Base-by-base conservation (phyloP, 257 asterid genomes). In the Solanum virginianum region DNA sequence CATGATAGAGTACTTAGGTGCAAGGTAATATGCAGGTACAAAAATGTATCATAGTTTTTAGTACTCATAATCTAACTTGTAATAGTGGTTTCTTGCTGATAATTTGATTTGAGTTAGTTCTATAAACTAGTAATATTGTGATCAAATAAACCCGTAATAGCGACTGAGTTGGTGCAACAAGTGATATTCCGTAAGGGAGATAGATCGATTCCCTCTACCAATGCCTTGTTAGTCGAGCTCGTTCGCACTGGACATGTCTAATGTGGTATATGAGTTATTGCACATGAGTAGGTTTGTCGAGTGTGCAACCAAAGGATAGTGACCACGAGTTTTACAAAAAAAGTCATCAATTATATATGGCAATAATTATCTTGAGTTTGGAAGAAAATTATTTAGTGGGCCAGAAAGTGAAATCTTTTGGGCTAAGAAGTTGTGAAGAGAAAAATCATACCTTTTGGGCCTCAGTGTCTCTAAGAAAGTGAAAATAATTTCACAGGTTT, bases 21-120 rank as follows among this genome's bases (percentile, higher is more conserved):
- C 86, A 92, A 94, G 91, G 99, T 94, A 85, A 89, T 94, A 36
- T 94, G 99, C 91, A 91, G 93, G 90, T 92, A 95, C 32, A 94
- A 93, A 83, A 85, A 92, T 56, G 85, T 85, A 83, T 86, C 83
- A 29, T 89, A 84, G 13, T 57, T 80, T 57, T 3, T 24, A 8
- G 9, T 2, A 55, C 69, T 26, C 4, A 32, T 60, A 68, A 68
- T 51, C 86, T 84, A 84, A 84, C 86, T 39, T 69, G 57, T 84
- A 84, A 39, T 51, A 45, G 65, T 69, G 14, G 14, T 81, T 60
- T 81, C 39, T 15, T 81, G 24, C 5, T 81, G 84, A 81, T 81
- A 60, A 43, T 81, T 81, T 60, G 32, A 39, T 32, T 47, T 74
- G 59, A 13, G 60, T 47, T 59, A 74, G 5, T 47, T 74, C 59